Evolutionary conservation across 2,329 filamentous ascomycete genomes (phyloP).

Genomic region (Davidsoniella neocaledoniae): DNA sequence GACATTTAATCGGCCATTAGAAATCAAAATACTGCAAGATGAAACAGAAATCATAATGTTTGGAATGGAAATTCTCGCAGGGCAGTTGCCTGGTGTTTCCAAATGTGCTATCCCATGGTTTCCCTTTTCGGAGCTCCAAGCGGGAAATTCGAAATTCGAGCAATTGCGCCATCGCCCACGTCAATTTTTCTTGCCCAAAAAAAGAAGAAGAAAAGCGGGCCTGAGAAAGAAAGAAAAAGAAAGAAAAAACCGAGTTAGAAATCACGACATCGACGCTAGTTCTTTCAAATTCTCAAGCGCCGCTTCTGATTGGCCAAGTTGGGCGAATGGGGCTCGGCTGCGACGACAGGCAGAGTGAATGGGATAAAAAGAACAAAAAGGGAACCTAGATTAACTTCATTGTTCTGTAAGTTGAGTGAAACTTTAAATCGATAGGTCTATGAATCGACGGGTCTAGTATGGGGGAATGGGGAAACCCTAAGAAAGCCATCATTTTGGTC

Average conservation of each 20-base stretch:
- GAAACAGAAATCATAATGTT: too few species aligned
- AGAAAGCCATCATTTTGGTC: too few species aligned
- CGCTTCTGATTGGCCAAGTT: constrained; percentile 20
- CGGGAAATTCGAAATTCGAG: too few species aligned
- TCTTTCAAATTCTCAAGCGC: constrained; percentile 23
- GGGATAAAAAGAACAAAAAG: too few species aligned
- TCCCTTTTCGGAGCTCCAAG: too few species aligned
- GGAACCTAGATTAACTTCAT: neutral
- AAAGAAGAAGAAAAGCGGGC: neutral
- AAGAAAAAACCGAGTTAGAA: neutral
- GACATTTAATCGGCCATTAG: too few species aligned
- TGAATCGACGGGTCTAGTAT: neutral
- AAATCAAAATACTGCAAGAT: too few species aligned
- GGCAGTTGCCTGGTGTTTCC: too few species aligned
- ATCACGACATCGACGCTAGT: constrained; percentile 38
- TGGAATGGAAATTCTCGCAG: too few species aligned
- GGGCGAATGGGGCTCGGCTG: neutral
- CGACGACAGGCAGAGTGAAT: neutral
- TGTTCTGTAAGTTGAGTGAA: neutral
- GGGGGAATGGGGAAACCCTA: neutral
- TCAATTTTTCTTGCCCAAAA: too few species aligned
- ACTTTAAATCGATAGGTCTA: neutral
- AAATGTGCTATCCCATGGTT: too few species aligned
- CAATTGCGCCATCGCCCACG: constrained; percentile 12
- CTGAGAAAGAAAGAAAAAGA: neutral